phyloP scores from a whole-genome alignment of 371 early-diverging fungal genomes.

The Actinomortierella wolfii region DNA sequence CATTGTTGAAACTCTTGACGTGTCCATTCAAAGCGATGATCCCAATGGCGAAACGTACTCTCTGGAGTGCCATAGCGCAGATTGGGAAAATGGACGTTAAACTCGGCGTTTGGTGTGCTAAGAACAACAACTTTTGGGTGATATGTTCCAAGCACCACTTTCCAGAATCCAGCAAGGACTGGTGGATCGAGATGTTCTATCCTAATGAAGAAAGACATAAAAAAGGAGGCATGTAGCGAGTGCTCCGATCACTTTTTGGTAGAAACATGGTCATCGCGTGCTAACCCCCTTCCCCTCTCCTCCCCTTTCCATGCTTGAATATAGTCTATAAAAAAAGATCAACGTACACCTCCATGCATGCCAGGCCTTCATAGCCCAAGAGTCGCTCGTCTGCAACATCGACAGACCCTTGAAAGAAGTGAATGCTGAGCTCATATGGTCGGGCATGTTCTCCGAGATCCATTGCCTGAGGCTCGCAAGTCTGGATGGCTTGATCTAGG shows the following conservation, averaged over 20 bases:
- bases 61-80: conserved; percentile 76
- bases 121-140: conserved; percentile 68
- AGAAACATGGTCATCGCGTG: not conserved
- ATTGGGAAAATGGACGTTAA: conserved; percentile 81
- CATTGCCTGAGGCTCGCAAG: conserved; percentile 55
- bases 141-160: conserved; percentile 67
- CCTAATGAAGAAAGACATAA: conserved; percentile 13
- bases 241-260: no score
- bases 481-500: conserved; percentile 50
- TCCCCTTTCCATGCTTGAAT: not conserved
- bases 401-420: conserved; percentile 52
- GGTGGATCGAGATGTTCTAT: conserved; percentile 77
- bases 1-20: conserved; percentile 79
- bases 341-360: conserved; percentile 68
- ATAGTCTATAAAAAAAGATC: not conserved
- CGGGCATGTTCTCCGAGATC: conserved; percentile 50
- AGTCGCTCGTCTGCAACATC: conserved; percentile 51
- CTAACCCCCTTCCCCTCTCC: not conserved
- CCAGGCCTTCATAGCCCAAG: conserved; percentile 58
- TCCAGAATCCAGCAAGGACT: conserved; percentile 59
- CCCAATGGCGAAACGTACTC: conserved; percentile 74
- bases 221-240: not conserved
- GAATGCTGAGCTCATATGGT: conserved; percentile 12
- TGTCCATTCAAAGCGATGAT: conserved; percentile 96
- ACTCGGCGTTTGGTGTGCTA: conserved; percentile 88